Base-by-base conservation (phyloP, 805 yeast genomes). In the Ogataea ganodermae region DNA sequence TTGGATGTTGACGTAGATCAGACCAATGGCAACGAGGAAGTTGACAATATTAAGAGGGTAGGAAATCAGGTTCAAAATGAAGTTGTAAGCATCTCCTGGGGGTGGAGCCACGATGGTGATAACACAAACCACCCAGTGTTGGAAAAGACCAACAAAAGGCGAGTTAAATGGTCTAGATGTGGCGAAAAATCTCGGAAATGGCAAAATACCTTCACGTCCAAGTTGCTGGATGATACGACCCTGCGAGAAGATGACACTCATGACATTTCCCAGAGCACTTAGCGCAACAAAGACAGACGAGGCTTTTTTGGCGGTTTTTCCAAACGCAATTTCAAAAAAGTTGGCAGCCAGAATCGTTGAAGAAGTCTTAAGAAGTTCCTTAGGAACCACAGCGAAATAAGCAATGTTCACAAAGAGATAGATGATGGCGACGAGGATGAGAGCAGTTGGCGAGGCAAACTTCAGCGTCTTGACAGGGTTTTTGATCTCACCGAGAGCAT, bases 41-140 rank as follows among this genome's bases (percentile, higher is more conserved):
- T 87, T 86, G 58, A 87, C 84, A 42, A 86, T 83, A 60, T 87
- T 84, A 71, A 85, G 77, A 46, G 95, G 94, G 65, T 88, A 87
- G 3, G 92, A 83, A 58, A 85, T 83, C 71, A 87, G 74, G 68
- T 87, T 87, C 68, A 86, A 60, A 54, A 87, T 81, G 65, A 88
- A 85, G 67, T 86, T 84, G 70, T 86, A 87, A 44, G 94, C 94
- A 65, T 87, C 95, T 52, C 92, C 94, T 22, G 91, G 86, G 16
- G 92, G 91, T 35, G 88, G 87, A 6, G 92, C 92, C 37, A 86
- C 58, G 46, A 87, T 80, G 31, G 90, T 83, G 44, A 87, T 72
- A 35, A 85, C 68, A 72, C 91, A 86, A 21, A 87, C 83, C 39
- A 84, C 67, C 81, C 87, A 86, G 66, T 87, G 95, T 65, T 85